These are phyloP conservation scores for Opeltia flavorubescens DNA, from an alignment of 495 filamentous ascomycete genomes.

Conservation along the genomic window DNA sequence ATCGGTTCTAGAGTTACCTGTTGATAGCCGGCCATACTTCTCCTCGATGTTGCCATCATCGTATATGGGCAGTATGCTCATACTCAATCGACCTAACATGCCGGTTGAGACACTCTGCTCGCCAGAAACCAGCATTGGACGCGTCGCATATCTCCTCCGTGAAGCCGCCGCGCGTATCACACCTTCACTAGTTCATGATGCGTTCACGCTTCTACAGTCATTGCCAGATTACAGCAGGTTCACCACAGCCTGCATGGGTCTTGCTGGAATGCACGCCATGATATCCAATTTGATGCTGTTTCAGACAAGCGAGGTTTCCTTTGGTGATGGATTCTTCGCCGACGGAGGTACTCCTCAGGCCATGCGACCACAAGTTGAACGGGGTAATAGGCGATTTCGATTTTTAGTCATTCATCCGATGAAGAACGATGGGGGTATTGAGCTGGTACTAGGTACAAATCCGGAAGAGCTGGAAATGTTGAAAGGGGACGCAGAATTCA, in stretches of 20 bases:
- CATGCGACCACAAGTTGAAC: conserved; percentile 19
- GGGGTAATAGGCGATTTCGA: conserved; percentile 15
- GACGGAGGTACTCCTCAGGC: conserved; percentile 15
- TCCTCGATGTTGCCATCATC: conserved; percentile 18
- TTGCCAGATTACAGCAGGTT: conserved; percentile 17
- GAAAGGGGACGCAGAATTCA: conserved; percentile 18
- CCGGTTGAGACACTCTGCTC: conserved; percentile 17
- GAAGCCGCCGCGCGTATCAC: conserved; percentile 13
- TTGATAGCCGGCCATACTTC: conserved; percentile 20
- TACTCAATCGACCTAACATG: conserved; percentile 18
- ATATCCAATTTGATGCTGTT: conserved; percentile 21
- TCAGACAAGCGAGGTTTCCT: conserved; percentile 13
- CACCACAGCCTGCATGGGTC: conserved; percentile 18
- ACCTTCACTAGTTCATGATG: conserved; percentile 21
- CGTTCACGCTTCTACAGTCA: conserved; percentile 17
- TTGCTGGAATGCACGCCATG: conserved; percentile 18
- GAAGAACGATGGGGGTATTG: conserved; percentile 22
- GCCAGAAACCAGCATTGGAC: conserved; percentile 17
- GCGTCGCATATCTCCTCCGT: conserved; percentile 16
- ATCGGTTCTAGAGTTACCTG: conserved; percentile 23
- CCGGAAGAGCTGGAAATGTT: conserved; percentile 23
- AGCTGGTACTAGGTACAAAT: conserved; percentile 19
- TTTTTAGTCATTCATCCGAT: conserved; percentile 20
- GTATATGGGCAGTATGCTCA: conserved; percentile 23
- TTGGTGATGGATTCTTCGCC: conserved; percentile 20